These are phyloP conservation scores for Strobilomyces confusus DNA, from an alignment of 768 basidiomycete genomes.

Conservation along the genomic window DNA sequence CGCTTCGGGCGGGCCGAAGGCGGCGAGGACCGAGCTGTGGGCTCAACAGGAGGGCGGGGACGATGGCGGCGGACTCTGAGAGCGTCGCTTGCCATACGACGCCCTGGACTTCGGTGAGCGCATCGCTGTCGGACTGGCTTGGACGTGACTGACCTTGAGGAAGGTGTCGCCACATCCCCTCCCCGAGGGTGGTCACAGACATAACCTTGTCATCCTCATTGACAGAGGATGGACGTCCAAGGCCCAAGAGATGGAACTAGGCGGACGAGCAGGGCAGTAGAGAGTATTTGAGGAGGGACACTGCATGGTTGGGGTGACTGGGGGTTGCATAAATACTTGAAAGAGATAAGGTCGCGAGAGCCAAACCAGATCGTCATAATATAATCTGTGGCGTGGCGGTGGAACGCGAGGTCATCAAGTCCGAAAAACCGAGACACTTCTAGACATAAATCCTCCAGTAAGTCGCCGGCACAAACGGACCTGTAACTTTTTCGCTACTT, in stretches of 20 bases:
- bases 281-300: conserved; percentile 8
- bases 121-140: too few species aligned
- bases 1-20: conserved; percentile 10
- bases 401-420: too few species aligned
- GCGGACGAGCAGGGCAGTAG: conserved; percentile 5
- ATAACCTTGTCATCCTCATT: conserved; percentile 5
- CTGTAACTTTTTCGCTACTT: not conserved
- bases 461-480: too few species aligned
- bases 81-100: not conserved
- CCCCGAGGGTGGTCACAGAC: not conserved
- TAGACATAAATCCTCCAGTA: not conserved
- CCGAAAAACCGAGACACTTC: too few species aligned
- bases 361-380: not conserved
- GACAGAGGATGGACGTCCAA: not conserved
- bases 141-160: not conserved
- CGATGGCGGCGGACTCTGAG: conserved; percentile 1
- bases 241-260: conserved; percentile 4
- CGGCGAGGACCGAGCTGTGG: not conserved
- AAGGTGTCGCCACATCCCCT: conserved; percentile 8
- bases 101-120: too few species aligned
- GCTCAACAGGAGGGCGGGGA: not conserved
- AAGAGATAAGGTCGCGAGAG: too few species aligned
- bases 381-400: not conserved
- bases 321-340: not conserved
- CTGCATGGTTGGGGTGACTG: not conserved